phyloP scores from a whole-genome alignment of 257 asterid genomes.

The Echium plantagineum region DNA sequence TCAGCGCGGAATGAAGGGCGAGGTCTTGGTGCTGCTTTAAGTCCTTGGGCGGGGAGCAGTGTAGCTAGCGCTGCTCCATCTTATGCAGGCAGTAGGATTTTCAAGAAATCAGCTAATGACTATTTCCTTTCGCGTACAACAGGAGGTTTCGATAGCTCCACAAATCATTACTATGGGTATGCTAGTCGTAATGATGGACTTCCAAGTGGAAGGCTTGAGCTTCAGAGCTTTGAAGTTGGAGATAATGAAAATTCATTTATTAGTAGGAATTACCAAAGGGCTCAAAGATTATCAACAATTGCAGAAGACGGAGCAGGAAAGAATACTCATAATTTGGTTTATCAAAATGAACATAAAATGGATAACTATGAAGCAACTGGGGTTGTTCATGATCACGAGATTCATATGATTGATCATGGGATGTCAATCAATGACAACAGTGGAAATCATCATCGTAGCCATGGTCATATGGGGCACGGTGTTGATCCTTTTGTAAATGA shows the following conservation, averaged over 20 bases:
- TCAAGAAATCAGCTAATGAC: constrained; percentile 55
- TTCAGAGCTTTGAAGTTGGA: constrained; percentile 42
- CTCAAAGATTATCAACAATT: constrained; percentile 13
- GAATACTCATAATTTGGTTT: constrained; percentile 20
- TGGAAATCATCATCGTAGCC: not conserved
- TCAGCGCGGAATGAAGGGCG: constrained; percentile 47
- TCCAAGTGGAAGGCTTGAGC: constrained; percentile 44
- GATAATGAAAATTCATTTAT: constrained; percentile 19
- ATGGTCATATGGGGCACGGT: constrained; percentile 12
- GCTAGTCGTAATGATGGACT: constrained; percentile 20
- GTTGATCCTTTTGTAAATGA: constrained; percentile 4
- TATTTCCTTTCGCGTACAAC: constrained; percentile 37
- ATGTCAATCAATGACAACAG: no score
- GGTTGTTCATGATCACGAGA: constrained; percentile 12
- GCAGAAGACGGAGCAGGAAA: constrained; percentile 20
- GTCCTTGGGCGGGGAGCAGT: constrained; percentile 37
- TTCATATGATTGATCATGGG: no score
- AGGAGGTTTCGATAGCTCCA: constrained; percentile 21
- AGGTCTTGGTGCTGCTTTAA: constrained; percentile 46
- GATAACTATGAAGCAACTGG: constrained; percentile 21
- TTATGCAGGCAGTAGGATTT: constrained; percentile 22
- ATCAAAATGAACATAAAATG: constrained; percentile 19
- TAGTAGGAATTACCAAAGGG: constrained; percentile 14
- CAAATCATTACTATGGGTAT: constrained; percentile 22
- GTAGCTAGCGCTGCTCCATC: constrained; percentile 24